These are phyloP conservation scores for Pachysandra terminalis DNA, from an alignment of 164 flowering plant species.

Conservation along the genomic window DNA sequence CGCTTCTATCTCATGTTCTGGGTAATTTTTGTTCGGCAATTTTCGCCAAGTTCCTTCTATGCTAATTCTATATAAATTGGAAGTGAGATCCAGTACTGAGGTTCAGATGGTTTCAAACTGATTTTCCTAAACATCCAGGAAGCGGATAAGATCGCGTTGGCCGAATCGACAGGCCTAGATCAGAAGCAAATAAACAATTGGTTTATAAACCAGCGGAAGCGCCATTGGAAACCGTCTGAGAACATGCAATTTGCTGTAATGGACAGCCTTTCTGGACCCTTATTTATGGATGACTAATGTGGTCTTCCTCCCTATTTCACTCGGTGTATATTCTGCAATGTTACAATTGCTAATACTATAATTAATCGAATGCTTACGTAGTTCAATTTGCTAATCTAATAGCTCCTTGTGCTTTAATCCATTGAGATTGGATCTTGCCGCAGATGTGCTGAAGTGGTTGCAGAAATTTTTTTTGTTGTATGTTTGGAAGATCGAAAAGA, in stretches of 20 bases:
- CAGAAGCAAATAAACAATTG: slow-evolving; percentile 75
- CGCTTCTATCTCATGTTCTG: too few relatives aligned
- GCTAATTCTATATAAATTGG: too few relatives aligned
- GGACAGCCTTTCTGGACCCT: slow-evolving; percentile 46
- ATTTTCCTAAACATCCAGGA: slow-evolving; percentile 35
- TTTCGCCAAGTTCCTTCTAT: too few relatives aligned
- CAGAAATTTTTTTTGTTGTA: too few relatives aligned
- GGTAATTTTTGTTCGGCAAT: too few relatives aligned
- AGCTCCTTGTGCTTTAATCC: too few relatives aligned
- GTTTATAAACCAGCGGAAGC: slow-evolving; percentile 68
- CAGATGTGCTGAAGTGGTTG: too few relatives aligned
- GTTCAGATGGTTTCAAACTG: neutral
- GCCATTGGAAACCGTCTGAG: slow-evolving; percentile 80
- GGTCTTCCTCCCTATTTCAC: neutral
- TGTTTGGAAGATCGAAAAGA: too few relatives aligned
- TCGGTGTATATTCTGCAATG: slow-evolving; percentile 17
- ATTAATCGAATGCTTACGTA: slow-evolving; percentile 11
- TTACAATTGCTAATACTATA: slow-evolving; percentile 10
- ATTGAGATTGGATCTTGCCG: too few relatives aligned
- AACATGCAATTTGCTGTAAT: slow-evolving; percentile 58
- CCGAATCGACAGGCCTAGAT: slow-evolving; percentile 53
- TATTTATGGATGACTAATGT: slow-evolving; percentile 29
- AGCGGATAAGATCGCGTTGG: slow-evolving; percentile 51
- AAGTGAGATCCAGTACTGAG: neutral
- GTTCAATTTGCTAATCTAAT: neutral